phyloP scores from a whole-genome alignment of 169 alveolate genomes.

The Babesia ovata region DNA sequence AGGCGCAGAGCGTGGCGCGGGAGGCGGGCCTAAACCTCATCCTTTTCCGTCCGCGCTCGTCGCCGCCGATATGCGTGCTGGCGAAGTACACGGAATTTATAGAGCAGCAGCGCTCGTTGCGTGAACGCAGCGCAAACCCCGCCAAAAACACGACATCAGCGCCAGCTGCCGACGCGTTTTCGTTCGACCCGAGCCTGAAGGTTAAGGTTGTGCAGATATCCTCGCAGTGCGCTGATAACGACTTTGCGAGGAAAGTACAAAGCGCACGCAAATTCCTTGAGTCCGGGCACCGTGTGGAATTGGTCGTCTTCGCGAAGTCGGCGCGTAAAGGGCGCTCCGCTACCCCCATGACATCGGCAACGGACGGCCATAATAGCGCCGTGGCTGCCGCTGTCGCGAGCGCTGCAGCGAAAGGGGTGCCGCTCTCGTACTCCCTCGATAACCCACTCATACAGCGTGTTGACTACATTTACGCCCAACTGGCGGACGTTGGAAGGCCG shows the following conservation, averaged over 20 bases:
- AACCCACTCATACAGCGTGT: constrained; percentile 43
- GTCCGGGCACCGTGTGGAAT: constrained; percentile 62
- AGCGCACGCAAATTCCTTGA: constrained; percentile 43
- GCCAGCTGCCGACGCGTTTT: constrained; percentile 4
- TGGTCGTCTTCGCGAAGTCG: constrained; percentile 44
- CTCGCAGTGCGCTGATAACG: constrained; percentile 47
- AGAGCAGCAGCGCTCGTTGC: constrained; percentile 18
- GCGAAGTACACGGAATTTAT: constrained; percentile 27
- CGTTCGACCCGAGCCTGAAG: constrained; percentile 68
- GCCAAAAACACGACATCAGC: not conserved
- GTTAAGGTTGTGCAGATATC: constrained; percentile 62
- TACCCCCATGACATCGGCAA: too few relatives aligned
- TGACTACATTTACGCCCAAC: constrained; percentile 62
- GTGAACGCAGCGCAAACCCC: not conserved
- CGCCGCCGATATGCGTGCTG: constrained; percentile 62
- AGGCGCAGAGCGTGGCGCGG: constrained; percentile 38
- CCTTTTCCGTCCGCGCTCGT: constrained; percentile 50
- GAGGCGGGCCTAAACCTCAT: constrained; percentile 35
- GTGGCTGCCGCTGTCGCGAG: not conserved
- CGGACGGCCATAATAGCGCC: not conserved
- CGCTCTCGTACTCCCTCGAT: constrained; percentile 19
- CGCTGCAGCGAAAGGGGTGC: constrained; percentile 4
- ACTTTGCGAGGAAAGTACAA: constrained; percentile 51
- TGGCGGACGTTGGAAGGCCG: constrained; percentile 54
- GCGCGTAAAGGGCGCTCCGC: not conserved